These are phyloP conservation scores for Nakazawaea molendinolei DNA, from an alignment of 805 yeast genomes.

Conservation along the genomic window DNA sequence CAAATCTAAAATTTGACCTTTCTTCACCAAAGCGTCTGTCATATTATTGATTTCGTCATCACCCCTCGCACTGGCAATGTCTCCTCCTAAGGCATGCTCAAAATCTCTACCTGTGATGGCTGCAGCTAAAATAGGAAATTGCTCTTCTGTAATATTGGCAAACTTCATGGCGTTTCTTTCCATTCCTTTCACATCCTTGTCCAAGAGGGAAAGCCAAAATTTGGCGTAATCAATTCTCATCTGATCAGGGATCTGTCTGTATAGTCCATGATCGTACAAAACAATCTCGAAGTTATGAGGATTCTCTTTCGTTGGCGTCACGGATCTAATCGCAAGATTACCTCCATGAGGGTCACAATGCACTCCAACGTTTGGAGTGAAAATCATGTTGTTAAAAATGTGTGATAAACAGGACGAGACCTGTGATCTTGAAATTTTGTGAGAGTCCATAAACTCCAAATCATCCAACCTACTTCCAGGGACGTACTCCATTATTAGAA, in stretches of 20 bases:
- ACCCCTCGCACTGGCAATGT: slow-evolving; percentile 47
- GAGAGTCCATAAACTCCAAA: slow-evolving; percentile 49
- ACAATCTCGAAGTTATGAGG: slow-evolving; percentile 83
- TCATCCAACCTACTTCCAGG: slow-evolving; percentile 82
- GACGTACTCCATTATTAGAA: slow-evolving; percentile 83
- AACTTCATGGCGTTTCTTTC: slow-evolving; percentile 65
- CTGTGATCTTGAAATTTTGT: slow-evolving; percentile 65
- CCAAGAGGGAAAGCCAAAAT: slow-evolving; percentile 87
- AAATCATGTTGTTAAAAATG: slow-evolving; percentile 90
- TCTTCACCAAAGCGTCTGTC: slow-evolving; percentile 54
- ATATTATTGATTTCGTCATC: slow-evolving; percentile 61
- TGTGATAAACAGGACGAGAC: slow-evolving; percentile 85
- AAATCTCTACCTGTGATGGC: slow-evolving; percentile 95
- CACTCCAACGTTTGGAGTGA: slow-evolving; percentile 83
- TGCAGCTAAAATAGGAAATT: slow-evolving; percentile 80
- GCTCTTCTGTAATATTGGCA: slow-evolving; percentile 71
- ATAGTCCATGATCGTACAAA: slow-evolving; percentile 91
- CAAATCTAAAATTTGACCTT: slow-evolving; percentile 61
- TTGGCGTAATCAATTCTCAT: slow-evolving; percentile 80
- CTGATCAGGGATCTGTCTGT: slow-evolving; percentile 72
- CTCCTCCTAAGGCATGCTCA: slow-evolving; percentile 61
- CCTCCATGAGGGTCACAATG: slow-evolving; percentile 99
- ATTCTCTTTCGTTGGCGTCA: slow-evolving; percentile 22
- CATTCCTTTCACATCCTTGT: slow-evolving; percentile 62
- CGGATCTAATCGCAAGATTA: slow-evolving; percentile 72